A percentile compares a stretch with the other conserved stretches of the same genome.
Conservation (phyloP, 352 stramenopile species). For the Globisporangium iwayamae region DNA sequence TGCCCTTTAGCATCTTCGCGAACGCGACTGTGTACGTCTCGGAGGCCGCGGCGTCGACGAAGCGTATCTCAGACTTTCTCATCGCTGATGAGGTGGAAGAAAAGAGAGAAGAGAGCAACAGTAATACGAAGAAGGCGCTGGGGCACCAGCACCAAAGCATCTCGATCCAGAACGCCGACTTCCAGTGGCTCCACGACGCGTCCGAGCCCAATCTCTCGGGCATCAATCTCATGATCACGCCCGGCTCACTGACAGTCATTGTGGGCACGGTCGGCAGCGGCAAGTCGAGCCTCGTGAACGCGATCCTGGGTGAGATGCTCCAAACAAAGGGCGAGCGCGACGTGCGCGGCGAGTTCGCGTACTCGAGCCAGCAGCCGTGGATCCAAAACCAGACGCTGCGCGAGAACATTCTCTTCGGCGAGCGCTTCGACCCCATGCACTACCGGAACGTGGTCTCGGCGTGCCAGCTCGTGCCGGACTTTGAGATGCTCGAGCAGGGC, state of each 20-base stretch:
- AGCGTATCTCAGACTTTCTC: slow-evolving; percentile 39
- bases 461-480: slow-evolving; percentile 84
- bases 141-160: slow-evolving; percentile 3
- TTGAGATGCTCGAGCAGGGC: slow-evolving; percentile 79
- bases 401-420: slow-evolving; percentile 60
- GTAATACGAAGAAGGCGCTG: not conserved
- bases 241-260: slow-evolving; percentile 38
- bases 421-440: slow-evolving; percentile 29
- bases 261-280: slow-evolving; percentile 47
- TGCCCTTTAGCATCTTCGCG: slow-evolving; percentile 53
- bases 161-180: slow-evolving; percentile 24
- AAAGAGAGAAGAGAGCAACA: slow-evolving; percentile 5
- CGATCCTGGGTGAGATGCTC: slow-evolving; percentile 48
- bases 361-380: slow-evolving; percentile 42
- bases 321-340: slow-evolving; percentile 20
- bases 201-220: slow-evolving; percentile 25
- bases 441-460: slow-evolving; percentile 55
- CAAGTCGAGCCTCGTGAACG: slow-evolving; percentile 49
- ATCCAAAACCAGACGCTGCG: slow-evolving; percentile 48
- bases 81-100: slow-evolving; percentile 35
- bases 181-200: slow-evolving; percentile 28
- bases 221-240: slow-evolving; percentile 52
- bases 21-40: slow-evolving; percentile 46
- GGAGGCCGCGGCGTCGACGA: slow-evolving; percentile 39
- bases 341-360: slow-evolving; percentile 34